A percentile compares a stretch with the other conserved stretches of the same genome.
phyloP scores from a whole-genome alignment of 1,284 basidiomycete species.

The Irpex lacteus region DNA sequence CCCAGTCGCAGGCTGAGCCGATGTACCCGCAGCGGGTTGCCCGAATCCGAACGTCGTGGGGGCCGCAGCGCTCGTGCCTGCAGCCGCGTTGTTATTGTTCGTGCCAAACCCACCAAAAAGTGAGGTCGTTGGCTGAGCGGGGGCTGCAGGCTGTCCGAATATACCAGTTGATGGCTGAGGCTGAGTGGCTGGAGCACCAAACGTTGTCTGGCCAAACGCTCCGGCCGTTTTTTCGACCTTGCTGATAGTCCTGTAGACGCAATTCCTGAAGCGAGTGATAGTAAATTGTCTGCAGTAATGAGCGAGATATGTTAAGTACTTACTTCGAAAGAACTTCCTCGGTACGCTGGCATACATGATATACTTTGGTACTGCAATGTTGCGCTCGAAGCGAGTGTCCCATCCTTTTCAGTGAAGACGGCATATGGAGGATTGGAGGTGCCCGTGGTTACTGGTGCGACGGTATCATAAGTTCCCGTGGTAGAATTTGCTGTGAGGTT shows the following conservation, averaged over 20 bases:
- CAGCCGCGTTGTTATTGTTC: conserved; percentile 16
- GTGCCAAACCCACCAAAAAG: conserved; percentile 30
- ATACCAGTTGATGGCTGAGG: conserved; percentile 29
- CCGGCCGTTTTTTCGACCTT: conserved; percentile 72
- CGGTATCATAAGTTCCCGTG: conserved; percentile 25
- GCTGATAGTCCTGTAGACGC: conserved; percentile 70
- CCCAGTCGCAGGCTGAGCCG: conserved; percentile 21
- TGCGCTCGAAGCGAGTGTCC: conserved; percentile 29
- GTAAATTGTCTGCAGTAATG: conserved; percentile 4
- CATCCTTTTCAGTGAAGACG: conserved; percentile 59
- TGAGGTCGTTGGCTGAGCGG: conserved; percentile 27
- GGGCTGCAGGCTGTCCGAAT: conserved; percentile 29
- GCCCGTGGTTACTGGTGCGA: conserved; percentile 58
- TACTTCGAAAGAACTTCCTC: conserved; percentile 71
- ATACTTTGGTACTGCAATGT: conserved; percentile 71
- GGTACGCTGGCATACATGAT: conserved; percentile 68
- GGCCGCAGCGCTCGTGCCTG: conserved; percentile 14
- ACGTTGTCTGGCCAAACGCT: conserved; percentile 44
- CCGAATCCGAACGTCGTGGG: conserved; percentile 43
- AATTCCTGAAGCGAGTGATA: conserved; percentile 51
- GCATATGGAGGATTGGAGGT: conserved; percentile 57
- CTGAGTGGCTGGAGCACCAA: conserved; percentile 34
- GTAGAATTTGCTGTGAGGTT: conserved; percentile 18
- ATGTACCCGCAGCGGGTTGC: conserved; percentile 23
- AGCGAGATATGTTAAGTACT: conserved; percentile 22